phyloP scores from a whole-genome alignment of 2,329 filamentous ascomycete species.

The Chrysoporthe austroafricana region DNA sequence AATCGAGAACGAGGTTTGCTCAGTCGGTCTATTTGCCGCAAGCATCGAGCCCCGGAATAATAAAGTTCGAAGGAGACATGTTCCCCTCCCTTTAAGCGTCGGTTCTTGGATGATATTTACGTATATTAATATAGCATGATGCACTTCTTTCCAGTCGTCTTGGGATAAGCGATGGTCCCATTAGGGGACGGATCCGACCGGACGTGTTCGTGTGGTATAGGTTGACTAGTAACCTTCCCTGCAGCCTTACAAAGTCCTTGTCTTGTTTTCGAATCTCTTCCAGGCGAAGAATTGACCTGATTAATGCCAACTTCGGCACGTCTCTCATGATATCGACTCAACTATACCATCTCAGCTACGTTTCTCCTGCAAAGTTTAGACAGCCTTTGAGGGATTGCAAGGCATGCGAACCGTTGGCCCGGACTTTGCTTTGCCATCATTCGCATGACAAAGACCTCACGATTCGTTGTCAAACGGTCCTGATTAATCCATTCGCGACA shows the following conservation, averaged over 20 bases:
- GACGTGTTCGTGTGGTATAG: background rate
- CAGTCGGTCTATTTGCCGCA: background rate
- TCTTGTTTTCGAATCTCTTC: background rate
- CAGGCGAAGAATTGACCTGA: background rate
- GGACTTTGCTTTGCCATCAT: background rate
- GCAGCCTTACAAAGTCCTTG: background rate
- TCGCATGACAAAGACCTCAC: background rate
- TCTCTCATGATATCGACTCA: background rate
- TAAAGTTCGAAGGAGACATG: background rate
- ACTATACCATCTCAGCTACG: background rate
- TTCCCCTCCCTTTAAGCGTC: background rate
- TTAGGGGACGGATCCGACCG: background rate
- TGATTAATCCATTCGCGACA: background rate
- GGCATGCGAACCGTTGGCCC: background rate
- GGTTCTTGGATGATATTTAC: background rate
- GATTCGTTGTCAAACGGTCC: background rate
- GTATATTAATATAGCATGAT: too few relatives aligned
- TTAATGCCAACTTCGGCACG: background rate
- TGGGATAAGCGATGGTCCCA: background rate
- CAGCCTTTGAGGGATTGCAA: background rate
- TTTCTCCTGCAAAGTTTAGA: background rate
- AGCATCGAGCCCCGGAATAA: background rate
- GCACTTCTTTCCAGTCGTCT: background rate
- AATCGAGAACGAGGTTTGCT: background rate
- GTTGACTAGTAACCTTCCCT: background rate